These are phyloP conservation scores for Euphrasia arctica DNA, from an alignment of 305 asterid genomes.

Conservation along the genomic window DNA sequence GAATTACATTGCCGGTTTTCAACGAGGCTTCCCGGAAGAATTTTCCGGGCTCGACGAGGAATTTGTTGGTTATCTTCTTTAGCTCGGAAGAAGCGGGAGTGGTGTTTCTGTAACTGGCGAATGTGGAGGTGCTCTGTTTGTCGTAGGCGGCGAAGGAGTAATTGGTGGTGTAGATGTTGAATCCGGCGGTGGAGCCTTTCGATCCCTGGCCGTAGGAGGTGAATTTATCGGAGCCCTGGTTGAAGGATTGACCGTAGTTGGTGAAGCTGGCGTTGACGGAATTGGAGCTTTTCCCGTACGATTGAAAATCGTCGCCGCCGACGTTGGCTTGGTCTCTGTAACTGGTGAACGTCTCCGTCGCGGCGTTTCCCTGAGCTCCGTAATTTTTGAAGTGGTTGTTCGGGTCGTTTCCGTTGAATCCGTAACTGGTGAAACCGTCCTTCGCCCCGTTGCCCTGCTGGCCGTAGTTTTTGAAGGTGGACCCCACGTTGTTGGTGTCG, in stretches of 20 bases:
- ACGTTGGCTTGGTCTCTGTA: conserved; percentile 71
- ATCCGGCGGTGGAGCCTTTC: conserved; percentile 30
- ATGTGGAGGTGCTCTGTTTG: conserved; percentile 37
- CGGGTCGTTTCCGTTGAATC: conserved; percentile 48
- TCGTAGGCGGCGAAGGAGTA: conserved; percentile 62
- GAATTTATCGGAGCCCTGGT: conserved; percentile 70
- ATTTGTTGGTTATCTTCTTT: conserved; percentile 34
- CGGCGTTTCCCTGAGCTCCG: conserved; percentile 57
- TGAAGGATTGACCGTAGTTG: conserved; percentile 65
- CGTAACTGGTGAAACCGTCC: conserved; percentile 58
- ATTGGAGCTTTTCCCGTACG: conserved; percentile 57
- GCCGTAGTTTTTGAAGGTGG: conserved; percentile 57
- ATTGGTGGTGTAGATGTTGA: conserved; percentile 58
- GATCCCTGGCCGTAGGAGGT: conserved; percentile 52
- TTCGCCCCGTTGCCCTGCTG: conserved; percentile 39
- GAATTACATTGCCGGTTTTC: conserved; percentile 51
- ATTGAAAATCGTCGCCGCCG: conserved; percentile 61
- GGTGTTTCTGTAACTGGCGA: conserved; percentile 45
- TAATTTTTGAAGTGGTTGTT: conserved; percentile 51
- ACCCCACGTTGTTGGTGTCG: conserved; percentile 52
- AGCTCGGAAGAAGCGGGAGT: conserved; percentile 22
- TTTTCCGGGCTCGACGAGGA: conserved; percentile 78
- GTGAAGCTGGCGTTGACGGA: conserved; percentile 39
- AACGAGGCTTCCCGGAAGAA: conserved; percentile 71
- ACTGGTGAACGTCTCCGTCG: conserved; percentile 44